These are phyloP conservation scores for Talaromyces sp. DNA, from an alignment of 2,329 filamentous ascomycete genomes.

Conservation along the genomic window DNA sequence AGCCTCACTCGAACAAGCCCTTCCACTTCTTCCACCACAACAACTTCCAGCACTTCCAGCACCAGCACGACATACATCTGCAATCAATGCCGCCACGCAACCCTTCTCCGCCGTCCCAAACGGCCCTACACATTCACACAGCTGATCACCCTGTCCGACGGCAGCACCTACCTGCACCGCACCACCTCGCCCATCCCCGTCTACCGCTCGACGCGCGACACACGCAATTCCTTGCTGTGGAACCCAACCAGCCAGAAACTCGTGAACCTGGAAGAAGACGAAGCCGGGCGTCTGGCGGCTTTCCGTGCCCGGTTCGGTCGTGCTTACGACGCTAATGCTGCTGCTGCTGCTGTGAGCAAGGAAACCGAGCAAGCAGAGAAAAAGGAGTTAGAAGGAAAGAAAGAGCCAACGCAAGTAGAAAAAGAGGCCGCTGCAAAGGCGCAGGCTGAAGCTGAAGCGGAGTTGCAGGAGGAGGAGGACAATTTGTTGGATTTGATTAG, in stretches of 20 bases:
- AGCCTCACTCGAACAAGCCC: conserved; percentile 3
- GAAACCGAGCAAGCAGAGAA: neutral
- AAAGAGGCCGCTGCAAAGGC: conserved; percentile 33
- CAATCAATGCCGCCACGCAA: conserved; percentile 70
- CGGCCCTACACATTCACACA: conserved; percentile 97
- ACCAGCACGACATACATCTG: conserved; percentile 35
- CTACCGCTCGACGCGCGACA: conserved; percentile 68
- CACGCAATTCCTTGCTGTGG: conserved; percentile 84
- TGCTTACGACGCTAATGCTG: conserved; percentile 63
- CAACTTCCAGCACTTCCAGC: conserved; percentile 21
- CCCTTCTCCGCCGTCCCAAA: conserved; percentile 79
- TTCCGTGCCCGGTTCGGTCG: conserved; percentile 82
- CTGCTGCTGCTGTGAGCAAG: conserved; percentile 19
- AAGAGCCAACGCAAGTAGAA: conserved; percentile 21
- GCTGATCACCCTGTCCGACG: conserved; percentile 85
- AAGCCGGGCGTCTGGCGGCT: conserved; percentile 80
- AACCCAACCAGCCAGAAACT: conserved; percentile 78
- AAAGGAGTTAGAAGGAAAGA: conserved; percentile 18
- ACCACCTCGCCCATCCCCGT: conserved; percentile 49
- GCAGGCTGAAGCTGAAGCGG: conserved; percentile 43
- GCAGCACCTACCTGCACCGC: conserved; percentile 62
- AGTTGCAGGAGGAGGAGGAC: conserved; percentile 43
- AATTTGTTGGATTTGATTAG: conserved; percentile 54
- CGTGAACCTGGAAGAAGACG: conserved; percentile 86
- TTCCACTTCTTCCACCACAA: neutral